Conservation (phyloP, 805 yeast genomes). For the Wickerhamiella bombiphila region DNA sequence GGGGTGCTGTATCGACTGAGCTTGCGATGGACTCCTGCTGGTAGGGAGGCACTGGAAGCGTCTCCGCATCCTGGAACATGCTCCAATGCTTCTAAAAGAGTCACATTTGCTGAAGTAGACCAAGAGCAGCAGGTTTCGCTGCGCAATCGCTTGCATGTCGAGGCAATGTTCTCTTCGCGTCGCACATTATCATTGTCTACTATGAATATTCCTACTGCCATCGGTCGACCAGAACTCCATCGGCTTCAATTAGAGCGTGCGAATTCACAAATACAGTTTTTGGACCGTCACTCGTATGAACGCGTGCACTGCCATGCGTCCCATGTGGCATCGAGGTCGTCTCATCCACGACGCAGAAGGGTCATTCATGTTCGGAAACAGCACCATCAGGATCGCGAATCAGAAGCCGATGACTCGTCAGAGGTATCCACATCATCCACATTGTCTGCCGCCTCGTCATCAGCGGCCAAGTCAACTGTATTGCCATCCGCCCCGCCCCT, state of each 20-base stretch:
- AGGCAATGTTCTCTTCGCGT: constrained; percentile 56
- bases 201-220: constrained; percentile 40
- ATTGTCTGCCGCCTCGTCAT: background rate
- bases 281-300: constrained; percentile 11
- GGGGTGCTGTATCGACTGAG: constrained; percentile 63
- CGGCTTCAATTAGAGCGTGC: constrained; percentile 10
- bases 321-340: constrained; percentile 7
- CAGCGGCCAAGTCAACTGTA: background rate
- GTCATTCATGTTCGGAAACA: constrained; percentile 18
- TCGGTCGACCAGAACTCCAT: constrained; percentile 40
- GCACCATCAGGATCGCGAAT: background rate
- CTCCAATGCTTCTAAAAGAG: constrained; percentile 21
- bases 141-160: constrained; percentile 50
- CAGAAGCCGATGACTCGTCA: background rate
- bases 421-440: background rate
- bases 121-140: constrained; percentile 53
- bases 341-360: constrained; percentile 20
- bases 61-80: background rate
- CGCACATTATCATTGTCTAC: constrained; percentile 65
- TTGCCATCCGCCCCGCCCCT: too few relatives aligned
- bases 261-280: constrained; percentile 12
- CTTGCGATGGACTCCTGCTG: constrained; percentile 42
- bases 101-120: constrained; percentile 36
- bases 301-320: constrained; percentile 15
- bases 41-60: constrained; percentile 11